These are phyloP conservation scores for Ostreobium quekettii DNA, from an alignment of 139 green algal species.

Conservation along the genomic window DNA sequence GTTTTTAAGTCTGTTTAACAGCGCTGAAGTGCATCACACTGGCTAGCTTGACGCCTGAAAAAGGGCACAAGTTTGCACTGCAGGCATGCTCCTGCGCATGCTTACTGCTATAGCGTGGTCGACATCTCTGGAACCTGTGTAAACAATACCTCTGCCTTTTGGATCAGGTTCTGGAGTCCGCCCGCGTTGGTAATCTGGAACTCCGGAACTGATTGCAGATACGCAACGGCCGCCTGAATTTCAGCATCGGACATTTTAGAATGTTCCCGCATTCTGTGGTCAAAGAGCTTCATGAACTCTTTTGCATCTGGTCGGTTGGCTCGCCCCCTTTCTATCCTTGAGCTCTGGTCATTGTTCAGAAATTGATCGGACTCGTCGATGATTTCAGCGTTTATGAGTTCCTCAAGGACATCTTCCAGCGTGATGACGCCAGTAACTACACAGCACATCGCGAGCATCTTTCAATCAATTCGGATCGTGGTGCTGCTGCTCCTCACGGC, in stretches of 20 bases:
- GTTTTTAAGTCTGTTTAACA: too few species aligned
- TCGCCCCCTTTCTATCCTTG: background rate
- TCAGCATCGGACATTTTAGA: background rate
- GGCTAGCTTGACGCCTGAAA: too few species aligned
- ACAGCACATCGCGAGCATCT: background rate
- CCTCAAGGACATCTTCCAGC: conserved; percentile 29
- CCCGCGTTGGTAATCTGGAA: background rate
- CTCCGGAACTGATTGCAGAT: conserved; percentile 11
- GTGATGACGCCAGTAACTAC: conserved; percentile 27
- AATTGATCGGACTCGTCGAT: conserved; percentile 24
- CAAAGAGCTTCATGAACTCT: conserved; percentile 18
- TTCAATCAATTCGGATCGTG: background rate
- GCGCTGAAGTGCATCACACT: too few species aligned
- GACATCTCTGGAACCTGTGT: too few species aligned
- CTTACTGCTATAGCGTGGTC: too few species aligned
- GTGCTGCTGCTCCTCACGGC: background rate
- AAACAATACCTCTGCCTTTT: conserved; percentile 6
- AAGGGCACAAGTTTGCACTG: too few species aligned
- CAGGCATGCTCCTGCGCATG: too few species aligned
- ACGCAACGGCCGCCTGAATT: background rate
- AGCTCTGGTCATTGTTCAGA: conserved; percentile 13
- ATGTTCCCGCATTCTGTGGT: conserved; percentile 15
- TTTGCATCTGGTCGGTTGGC: background rate
- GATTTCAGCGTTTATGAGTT: conserved; percentile 29
- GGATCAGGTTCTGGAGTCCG: background rate